Evolutionary conservation across 139 green algal species (phyloP), one percentile per base, ranked within the genome.

Genomic region (Picochlorum sp.): DNA sequence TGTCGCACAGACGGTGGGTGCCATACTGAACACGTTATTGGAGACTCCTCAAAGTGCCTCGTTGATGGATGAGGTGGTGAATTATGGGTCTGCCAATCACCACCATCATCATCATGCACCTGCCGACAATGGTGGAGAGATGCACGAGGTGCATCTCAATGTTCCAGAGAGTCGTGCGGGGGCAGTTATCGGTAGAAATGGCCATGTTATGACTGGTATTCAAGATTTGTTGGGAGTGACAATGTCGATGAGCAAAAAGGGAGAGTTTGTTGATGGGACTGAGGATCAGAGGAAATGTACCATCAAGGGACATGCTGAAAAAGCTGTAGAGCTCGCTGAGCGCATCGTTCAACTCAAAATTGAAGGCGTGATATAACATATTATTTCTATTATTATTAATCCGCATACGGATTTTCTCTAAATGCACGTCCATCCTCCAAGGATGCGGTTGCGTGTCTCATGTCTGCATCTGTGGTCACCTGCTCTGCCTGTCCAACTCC

Each of bases 11-110:
- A 87, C 87, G 5, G 78, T 90, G 23, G 81, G 82, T 24, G 75
- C 92, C 7, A 72, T 94, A 24, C 32, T 92, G 18, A 83, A 77
- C 51, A 89, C 85, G 58, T 71, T 94, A 20, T 76, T 68, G 2
- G 82, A 90, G 61, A 88, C 89, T 58, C 81, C 83, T 14, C 78
- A 84, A 57, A 92, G 90, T 62, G 66, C 72, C 56, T 62, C 77
- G 49, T 58, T 73, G 28, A 63, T 61, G 2, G 73, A 67, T 67
- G 69, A 63, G 56, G 75, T 66, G 49, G 54, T 80, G 15, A 46
- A 34, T n/a, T 78, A 73, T 73, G 20, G 20, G 10, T 38, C 44
- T 20, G 49, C 16, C 14, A 51, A 68, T 58, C 18, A 51, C 61
- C 21, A 45, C 49, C 11, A 47, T 41, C 16, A 52, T n/a, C 32